Base-by-base conservation (phyloP, 169 alveolate genomes). In the Cytauxzoon felis region DNA sequence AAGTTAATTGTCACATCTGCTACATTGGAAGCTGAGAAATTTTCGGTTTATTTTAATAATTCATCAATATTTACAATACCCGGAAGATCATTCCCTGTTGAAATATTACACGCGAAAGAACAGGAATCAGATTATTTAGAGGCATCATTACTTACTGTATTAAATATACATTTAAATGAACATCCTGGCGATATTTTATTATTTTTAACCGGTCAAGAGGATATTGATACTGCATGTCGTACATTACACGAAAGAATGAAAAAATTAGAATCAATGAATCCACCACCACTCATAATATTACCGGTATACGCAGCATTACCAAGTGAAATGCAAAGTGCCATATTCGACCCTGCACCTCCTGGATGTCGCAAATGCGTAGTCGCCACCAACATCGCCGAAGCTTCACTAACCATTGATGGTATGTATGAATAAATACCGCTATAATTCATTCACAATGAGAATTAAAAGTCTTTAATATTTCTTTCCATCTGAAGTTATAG, bases 351-450 rank as follows among this genome's bases (percentile, higher is more conserved):
- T 6, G 95, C 99, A 13, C 99, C 99, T 13, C 90, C 92, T 24
- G 99, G 99, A 5, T 91, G 97, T 23, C 72, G 99, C 43, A 98
- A 98, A 72, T 96, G 99, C 67, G 95, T 98, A 16, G 92, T 98
- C 9, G 99, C 99, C 11, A 98, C 99, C 6, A 98, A 98, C 86
- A 98, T 98, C 36, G 99, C 99, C 3, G 99, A 98, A 82, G 99
- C 99, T 0, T 94, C 98, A 1, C 91, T 98, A 38, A 98, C 99
- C n/a, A 98, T 98, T 27, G 99, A 98, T 84, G 99, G 99, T 40
- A 58, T 5, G 83, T 9, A 2, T 0, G 6, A 8, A 19, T 1
- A 7, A 21, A 9, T n/a, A n/a, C n/a, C n/a, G n/a, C n/a, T n/a
- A n/a, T n/a, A 29, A 11, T 5, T 18, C 42, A 7, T 18, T 13